Base-by-base conservation (phyloP, 257 asterid genomes). In the Forsythia viridissima region DNA sequence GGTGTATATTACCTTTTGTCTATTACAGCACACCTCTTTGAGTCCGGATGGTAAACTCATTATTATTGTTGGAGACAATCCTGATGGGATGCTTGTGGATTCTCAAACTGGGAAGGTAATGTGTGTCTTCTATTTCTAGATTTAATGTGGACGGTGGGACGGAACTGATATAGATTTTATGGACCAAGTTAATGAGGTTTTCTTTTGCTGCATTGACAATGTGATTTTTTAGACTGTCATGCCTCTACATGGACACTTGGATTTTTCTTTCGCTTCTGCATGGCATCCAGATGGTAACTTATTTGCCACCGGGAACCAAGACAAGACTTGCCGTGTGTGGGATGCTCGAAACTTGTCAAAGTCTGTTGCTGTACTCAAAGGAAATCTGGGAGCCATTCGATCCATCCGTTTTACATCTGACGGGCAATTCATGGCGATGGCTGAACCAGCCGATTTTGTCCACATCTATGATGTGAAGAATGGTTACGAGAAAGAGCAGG, bases 221-320 rank as follows among this genome's bases (percentile, higher is more conserved):
- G 59, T 48, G 52, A 36, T 59, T 65, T 76, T 67, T 73, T 68
- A 90, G 95, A 83, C 79, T 5, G 65, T 90, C 48, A 88, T 82
- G n/a, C 72, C 83, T 80, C 82, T 90, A 69, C 83, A 79, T 5
- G 95, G 95, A 67, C 95, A 90, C 80, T 77, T 82, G 82, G 95
- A 89, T 76, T 90, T 82, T 85, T 90, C 95, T 8, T 90, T 89
- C 30, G 95, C 95, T 21, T 88, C 94, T 36, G 94, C 94, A 40
- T 90, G 94, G 94, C 94, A 88, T 79, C 92, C 91, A 38, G 85
- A 87, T 36, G 95, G 95, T 37, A 36, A 80, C 75, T 77, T 71
- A 30, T 87, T 90, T 77, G 93, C 95, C 78, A 90, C 95, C 0
- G 95, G 95, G 69, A 90, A 90, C 84, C 95, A 90, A 80, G 95